Base-by-base conservation (phyloP, 169 alveolate species). In the Eimeria necatrix region DNA sequence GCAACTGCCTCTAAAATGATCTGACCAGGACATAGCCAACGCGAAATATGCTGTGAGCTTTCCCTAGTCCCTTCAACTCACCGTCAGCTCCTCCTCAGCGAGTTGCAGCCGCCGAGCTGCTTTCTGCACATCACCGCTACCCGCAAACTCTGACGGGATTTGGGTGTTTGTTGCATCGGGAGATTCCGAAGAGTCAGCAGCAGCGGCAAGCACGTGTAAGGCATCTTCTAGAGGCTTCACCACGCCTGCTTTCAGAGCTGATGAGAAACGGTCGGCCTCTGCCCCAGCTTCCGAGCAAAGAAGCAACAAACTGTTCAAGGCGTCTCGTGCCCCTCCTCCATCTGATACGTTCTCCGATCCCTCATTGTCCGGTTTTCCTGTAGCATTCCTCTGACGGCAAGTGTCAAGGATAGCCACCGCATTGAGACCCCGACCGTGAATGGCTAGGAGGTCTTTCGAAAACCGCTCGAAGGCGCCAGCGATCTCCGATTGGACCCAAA, bases 81-180 rank as follows among this genome's bases (percentile, higher is more conserved):
- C 95, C 48, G 87, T 81, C 81, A 92, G 86, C 68, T 92, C 95
- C 41, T 92, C 95, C 64, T 92, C 85, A 12, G 95, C 95, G 18
- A 92, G 95, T 32, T 81, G 93, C 41, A 92, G 93, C 87, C 89
- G 60, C 80, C 87, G 61, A n/a, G 93, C 91, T 59, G 95, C 95
- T 10, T 92, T 92, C 22, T 92, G 95, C 80, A 64, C 95, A n/a
- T 92, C 95, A 22, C 93, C 94, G 10, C 56, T 32, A 24, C 16
- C 18, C 12, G 26, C 48, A 22, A 22, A 48, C 18, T 61, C 94
- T 71, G 60, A 52, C 20, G 4, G 73, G 10, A 49, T 24, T 59
- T 87, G 94, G 6, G 83, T n/a, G 60, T 24, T 46, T 8, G 84
- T 49, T 24, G 71, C 64, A 32, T 4, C 46, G n/a, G 71, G 73